A percentile compares a stretch with the other conserved stretches of the same genome.
Conservation (phyloP, 2,329 filamentous ascomycete genomes). For the Fusarium robinianum region DNA sequence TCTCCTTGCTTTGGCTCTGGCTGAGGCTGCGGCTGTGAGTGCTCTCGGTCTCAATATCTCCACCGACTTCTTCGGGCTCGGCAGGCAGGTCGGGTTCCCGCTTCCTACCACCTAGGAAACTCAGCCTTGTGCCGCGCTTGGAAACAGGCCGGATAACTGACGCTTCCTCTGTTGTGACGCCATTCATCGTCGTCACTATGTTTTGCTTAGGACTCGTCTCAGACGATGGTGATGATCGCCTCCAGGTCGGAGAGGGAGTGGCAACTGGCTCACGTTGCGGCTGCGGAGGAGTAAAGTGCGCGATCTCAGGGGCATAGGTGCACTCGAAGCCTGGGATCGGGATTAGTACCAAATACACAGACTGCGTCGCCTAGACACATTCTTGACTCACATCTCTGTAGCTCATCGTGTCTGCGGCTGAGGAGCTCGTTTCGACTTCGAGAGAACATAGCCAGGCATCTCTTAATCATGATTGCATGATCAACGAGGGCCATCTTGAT, state of each 20-base stretch:
- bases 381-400: slow-evolving; percentile 64
- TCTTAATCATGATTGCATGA: slow-evolving; percentile 85
- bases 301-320: slow-evolving; percentile 68
- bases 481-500: slow-evolving; percentile 86
- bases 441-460: slow-evolving; percentile 72
- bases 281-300: slow-evolving; percentile 61
- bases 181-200: slow-evolving; percentile 42
- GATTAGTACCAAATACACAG: slow-evolving; percentile 25
- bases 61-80: slow-evolving; percentile 38
- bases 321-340: slow-evolving; percentile 59
- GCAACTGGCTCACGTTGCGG: slow-evolving; percentile 47
- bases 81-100: slow-evolving; percentile 44
- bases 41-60: slow-evolving; percentile 41
- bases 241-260: slow-evolving; percentile 51
- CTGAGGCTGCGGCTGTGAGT: slow-evolving; percentile 38
- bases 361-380: neutral
- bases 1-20: slow-evolving; percentile 37
- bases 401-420: slow-evolving; percentile 59
- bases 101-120: slow-evolving; percentile 60
- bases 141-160: slow-evolving; percentile 56
- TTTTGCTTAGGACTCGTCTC: slow-evolving; percentile 43
- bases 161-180: slow-evolving; percentile 52
- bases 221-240: slow-evolving; percentile 54
- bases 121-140: slow-evolving; percentile 59
- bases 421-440: slow-evolving; percentile 65